A percentile compares a stretch with the other conserved stretches of the same genome.
phyloP scores from a whole-genome alignment of 2,329 filamentous ascomycete genomes.

The Hymenoscyphus fraxineus region DNA sequence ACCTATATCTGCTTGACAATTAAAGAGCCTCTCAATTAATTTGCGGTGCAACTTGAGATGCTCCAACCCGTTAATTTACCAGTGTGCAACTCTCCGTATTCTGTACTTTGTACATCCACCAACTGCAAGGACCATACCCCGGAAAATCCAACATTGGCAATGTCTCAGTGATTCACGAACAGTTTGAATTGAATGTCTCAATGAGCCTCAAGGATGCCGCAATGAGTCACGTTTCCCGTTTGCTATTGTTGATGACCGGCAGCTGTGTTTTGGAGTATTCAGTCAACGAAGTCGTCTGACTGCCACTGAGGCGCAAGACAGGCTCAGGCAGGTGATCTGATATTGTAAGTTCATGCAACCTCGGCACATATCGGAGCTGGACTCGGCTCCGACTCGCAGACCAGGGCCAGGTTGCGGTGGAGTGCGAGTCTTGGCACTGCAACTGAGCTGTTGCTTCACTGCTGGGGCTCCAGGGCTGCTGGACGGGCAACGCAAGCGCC shows the following conservation, averaged over 20 bases:
- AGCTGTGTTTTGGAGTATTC: neutral
- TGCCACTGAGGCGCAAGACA: neutral
- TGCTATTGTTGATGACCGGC: neutral
- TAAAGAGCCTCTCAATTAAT: neutral
- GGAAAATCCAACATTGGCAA: neutral
- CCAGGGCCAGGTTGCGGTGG: no score
- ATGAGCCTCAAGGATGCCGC: neutral
- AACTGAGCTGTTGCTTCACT: no score
- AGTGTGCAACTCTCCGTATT: neutral
- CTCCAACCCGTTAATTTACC: neutral
- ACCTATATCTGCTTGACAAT: neutral
- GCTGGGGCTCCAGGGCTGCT: no score
- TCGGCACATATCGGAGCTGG: neutral
- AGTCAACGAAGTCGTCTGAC: neutral
- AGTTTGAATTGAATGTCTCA: neutral
- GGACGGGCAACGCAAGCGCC: neutral
- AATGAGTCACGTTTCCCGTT: neutral
- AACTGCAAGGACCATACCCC: no score
- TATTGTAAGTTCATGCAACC: neutral
- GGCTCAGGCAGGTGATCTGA: neutral
- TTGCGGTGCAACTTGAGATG: neutral
- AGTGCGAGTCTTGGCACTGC: no score
- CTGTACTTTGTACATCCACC: no score
- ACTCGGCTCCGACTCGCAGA: neutral
- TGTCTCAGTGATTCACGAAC: neutral